A percentile compares a stretch with the other conserved stretches of the same genome.
phyloP scores from a whole-genome alignment of 306 rosid genomes.

The Fagus sylvatica region DNA sequence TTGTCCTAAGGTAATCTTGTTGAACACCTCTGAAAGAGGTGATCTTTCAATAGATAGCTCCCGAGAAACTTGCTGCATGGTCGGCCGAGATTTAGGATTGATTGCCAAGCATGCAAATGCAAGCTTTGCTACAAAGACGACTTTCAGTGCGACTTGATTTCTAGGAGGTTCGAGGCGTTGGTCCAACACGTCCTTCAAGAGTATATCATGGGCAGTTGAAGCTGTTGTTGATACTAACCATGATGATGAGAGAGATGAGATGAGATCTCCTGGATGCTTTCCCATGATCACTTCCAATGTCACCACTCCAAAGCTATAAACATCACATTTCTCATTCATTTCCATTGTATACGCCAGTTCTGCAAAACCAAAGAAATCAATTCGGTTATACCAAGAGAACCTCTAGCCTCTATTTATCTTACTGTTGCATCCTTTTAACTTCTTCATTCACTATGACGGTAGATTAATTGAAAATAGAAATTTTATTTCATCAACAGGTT shows the following conservation, averaged over 20 bases:
- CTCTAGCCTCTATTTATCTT: no score
- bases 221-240: no score
- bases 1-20: no score
- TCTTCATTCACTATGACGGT: no score
- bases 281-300: conserved; percentile 29
- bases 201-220: neutral
- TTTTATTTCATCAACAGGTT: no score
- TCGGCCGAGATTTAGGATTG: conserved; percentile 24
- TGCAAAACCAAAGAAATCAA: neutral
- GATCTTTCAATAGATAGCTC: neutral
- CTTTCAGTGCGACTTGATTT: neutral
- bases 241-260: conserved; percentile 14
- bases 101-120: conserved; percentile 21
- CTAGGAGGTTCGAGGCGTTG: conserved; percentile 6
- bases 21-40: no score
- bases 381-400: no score
- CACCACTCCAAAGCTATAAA: no score
- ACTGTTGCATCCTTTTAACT: no score
- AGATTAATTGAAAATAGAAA: no score
- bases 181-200: conserved; percentile 27
- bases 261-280: conserved; percentile 31
- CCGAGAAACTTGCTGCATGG: conserved; percentile 21
- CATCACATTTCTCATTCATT: neutral
- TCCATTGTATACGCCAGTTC: conserved; percentile 30
- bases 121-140: conserved; percentile 15